These are phyloP conservation scores for Porodaedalea pini DNA, from an alignment of 1,284 basidiomycete genomes.

Conservation along the genomic window DNA sequence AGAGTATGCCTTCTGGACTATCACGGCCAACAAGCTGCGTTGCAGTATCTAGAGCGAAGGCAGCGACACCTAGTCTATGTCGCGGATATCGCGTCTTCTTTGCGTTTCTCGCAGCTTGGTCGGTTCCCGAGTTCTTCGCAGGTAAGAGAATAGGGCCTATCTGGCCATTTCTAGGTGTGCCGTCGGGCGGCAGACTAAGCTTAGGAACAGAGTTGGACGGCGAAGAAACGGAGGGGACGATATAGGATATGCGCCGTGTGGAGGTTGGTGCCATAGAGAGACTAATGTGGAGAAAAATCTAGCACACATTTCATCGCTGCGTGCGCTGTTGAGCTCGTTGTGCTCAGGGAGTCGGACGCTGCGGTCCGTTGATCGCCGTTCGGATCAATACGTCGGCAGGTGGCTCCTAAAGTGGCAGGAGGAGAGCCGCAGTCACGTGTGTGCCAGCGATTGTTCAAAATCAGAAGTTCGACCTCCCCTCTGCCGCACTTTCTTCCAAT, in stretches of 20 bases:
- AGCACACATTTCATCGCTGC: neutral
- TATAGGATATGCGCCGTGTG: slow-evolving; percentile 67
- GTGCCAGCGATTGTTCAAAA: no score
- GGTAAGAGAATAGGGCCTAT: slow-evolving; percentile 64
- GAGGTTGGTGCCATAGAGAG: slow-evolving; percentile 8
- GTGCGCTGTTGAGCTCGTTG: no score
- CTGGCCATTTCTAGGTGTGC: slow-evolving; percentile 55
- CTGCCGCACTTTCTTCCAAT: no score
- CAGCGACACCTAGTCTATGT: slow-evolving; percentile 84
- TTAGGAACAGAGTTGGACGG: slow-evolving; percentile 55
- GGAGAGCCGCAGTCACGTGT: no score
- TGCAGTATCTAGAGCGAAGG: slow-evolving; percentile 81
- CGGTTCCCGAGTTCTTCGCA: slow-evolving; percentile 7
- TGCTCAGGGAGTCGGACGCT: no score
- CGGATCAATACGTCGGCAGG: no score
- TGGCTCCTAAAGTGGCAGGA: no score
- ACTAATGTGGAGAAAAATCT: neutral
- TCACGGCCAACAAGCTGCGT: slow-evolving; percentile 64
- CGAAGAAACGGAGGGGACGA: slow-evolving; percentile 73
- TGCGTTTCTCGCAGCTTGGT: slow-evolving; percentile 26
- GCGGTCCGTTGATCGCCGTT: no score
- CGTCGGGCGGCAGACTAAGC: slow-evolving; percentile 69
- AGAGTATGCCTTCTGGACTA: slow-evolving; percentile 85
- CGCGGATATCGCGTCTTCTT: slow-evolving; percentile 50
- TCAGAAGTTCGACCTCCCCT: no score